Percentiles rank a stretch among this genome's conserved stretches.
Conservation (phyloP, 306 rosid species). For the Prinsepia uniflora region DNA sequence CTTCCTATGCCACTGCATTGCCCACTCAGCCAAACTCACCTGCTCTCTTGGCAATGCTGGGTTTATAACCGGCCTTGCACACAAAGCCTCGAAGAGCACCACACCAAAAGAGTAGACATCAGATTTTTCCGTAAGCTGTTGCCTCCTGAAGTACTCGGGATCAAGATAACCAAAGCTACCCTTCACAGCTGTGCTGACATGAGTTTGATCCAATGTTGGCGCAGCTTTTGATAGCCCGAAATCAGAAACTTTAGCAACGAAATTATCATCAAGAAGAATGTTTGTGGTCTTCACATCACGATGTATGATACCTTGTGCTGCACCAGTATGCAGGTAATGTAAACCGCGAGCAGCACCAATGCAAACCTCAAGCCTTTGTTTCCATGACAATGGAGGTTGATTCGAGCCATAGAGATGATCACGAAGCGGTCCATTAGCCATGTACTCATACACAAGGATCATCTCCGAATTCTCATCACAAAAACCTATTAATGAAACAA, state of each 20-base stretch:
- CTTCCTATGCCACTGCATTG: constrained; percentile 40
- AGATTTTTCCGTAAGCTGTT: constrained; percentile 72
- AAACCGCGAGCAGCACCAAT: constrained; percentile 84
- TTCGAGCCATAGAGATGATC: constrained; percentile 61
- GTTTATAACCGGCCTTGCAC: constrained; percentile 57
- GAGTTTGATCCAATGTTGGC: constrained; percentile 52
- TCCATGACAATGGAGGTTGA: constrained; percentile 61
- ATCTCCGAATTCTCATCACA: constrained; percentile 79
- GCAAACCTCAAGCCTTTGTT: constrained; percentile 76
- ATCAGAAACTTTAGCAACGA: constrained; percentile 73
- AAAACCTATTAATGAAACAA: constrained; percentile 73
- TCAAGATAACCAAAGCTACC: constrained; percentile 93
- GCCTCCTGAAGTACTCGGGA: constrained; percentile 73
- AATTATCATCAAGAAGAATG: constrained; percentile 73
- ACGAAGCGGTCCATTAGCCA: constrained; percentile 79
- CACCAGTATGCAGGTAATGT: constrained; percentile 90
- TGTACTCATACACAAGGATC: constrained; percentile 82
- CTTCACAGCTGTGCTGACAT: constrained; percentile 88
- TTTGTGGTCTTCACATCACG: constrained; percentile 88
- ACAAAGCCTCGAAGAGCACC: constrained; percentile 63
- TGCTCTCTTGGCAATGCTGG: constrained; percentile 53
- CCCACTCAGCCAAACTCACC: constrained; percentile 73
- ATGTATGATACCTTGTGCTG: constrained; percentile 68
- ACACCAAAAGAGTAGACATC: constrained; percentile 90
- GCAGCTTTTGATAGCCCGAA: constrained; percentile 74